A percentile compares a stretch with the other conserved stretches of the same genome.
These are phyloP conservation scores for Apiotrichum mycotoxinovorans DNA, from an alignment of 1,284 basidiomycete genomes.

Conservation along the genomic window DNA sequence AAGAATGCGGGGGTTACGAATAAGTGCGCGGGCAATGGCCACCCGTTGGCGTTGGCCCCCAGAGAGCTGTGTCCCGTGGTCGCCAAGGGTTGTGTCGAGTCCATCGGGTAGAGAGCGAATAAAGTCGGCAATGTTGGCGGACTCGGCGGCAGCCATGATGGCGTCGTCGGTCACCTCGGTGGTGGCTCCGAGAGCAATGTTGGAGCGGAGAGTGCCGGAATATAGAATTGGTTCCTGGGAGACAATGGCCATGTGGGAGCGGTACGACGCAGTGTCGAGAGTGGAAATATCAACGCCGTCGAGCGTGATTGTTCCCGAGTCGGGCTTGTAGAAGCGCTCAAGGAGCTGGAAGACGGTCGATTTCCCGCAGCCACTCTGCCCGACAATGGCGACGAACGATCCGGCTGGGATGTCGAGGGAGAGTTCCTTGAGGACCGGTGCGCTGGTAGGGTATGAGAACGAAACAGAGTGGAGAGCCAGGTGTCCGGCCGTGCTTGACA, in stretches of 20 bases:
- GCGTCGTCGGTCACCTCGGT: constrained; percentile 81
- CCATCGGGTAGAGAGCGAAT: constrained; percentile 80
- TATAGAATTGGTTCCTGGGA: constrained; percentile 93
- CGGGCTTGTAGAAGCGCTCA: constrained; percentile 56
- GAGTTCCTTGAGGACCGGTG: constrained; percentile 77
- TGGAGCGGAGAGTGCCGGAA: constrained; percentile 81
- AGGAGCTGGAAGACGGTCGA: constrained; percentile 56
- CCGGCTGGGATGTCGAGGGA: constrained; percentile 79
- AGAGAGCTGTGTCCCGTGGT: constrained; percentile 87
- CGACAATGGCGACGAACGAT: constrained; percentile 85
- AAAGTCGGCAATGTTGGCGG: constrained; percentile 86
- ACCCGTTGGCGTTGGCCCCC: constrained; percentile 74
- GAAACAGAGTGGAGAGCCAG: no score
- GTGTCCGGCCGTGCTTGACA: no score
- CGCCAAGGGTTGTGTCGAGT: constrained; percentile 88
- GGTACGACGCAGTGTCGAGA: constrained; percentile 77
- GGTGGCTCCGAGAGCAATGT: constrained; percentile 79
- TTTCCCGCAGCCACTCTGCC: constrained; percentile 69
- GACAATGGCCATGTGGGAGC: constrained; percentile 79
- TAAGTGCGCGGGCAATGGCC: constrained; percentile 89
- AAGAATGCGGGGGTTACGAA: constrained; percentile 89
- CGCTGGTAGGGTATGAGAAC: constrained; percentile 84
- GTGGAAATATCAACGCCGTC: constrained; percentile 76
- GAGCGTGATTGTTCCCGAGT: constrained; percentile 53
- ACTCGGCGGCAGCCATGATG: constrained; percentile 77